phyloP scores from a whole-genome alignment of 257 asterid species.

The Osmanthus fragrans region DNA sequence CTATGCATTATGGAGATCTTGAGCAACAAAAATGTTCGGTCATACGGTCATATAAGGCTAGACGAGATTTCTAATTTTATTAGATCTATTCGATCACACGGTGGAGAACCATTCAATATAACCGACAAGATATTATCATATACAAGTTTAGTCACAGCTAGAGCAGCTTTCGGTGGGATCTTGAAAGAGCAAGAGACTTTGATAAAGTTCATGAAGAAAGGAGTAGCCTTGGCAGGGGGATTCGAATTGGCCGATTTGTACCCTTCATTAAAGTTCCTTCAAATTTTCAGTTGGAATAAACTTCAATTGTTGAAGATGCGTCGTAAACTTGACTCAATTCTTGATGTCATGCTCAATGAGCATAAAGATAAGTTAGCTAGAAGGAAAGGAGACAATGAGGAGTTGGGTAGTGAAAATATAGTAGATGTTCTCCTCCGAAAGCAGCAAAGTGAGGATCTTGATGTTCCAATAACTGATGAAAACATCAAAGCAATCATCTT shows the following conservation, averaged over 20 bases:
- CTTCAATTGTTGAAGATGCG: not conserved
- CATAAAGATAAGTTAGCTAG: not conserved
- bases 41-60: not conserved
- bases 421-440: not conserved
- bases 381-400: no score
- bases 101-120: not conserved
- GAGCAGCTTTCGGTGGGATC: conserved; percentile 12
- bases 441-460: not conserved
- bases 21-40: no score
- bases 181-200: not conserved
- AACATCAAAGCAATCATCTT: not conserved
- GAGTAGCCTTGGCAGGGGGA: not conserved
- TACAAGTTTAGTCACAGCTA: not conserved
- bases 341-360: conserved; percentile 7
- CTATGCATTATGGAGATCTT: no score
- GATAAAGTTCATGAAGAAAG: not conserved
- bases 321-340: not conserved
- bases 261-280: conserved; percentile 18
- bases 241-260: conserved; percentile 3
- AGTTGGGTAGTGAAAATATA: not conserved
- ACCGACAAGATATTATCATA: not conserved
- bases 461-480: not conserved
- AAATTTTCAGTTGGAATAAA: not conserved
- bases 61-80: not conserved
- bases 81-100: not conserved